phyloP scores from a whole-genome alignment of 371 early-diverging fungal genomes.

The Fennellomyces sp. region DNA sequence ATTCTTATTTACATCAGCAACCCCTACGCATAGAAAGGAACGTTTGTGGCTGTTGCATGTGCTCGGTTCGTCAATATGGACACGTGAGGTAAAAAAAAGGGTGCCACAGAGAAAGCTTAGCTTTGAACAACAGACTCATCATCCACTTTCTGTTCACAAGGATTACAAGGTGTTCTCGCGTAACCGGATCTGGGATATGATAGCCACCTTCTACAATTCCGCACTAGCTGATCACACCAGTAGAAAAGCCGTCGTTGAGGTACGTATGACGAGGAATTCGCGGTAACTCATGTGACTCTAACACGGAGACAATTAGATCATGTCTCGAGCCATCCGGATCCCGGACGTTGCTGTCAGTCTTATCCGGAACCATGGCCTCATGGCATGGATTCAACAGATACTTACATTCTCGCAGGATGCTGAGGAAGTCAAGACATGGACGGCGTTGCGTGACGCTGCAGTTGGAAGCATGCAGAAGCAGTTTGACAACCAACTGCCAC shows the following conservation, averaged over 20 bases:
- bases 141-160: slow-evolving; percentile 14
- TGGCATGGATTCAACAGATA: slow-evolving; percentile 61
- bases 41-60: slow-evolving; percentile 77
- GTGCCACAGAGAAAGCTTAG: background rate
- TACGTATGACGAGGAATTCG: slow-evolving; percentile 11
- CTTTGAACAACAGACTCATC: background rate
- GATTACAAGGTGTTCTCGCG: slow-evolving; percentile 74
- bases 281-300: background rate
- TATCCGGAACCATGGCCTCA: slow-evolving; percentile 59
- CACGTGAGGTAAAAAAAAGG: slow-evolving; percentile 36
- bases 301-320: slow-evolving; percentile 31
- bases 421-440: slow-evolving; percentile 28
- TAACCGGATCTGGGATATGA: slow-evolving; percentile 70
- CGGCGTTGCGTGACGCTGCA: background rate
- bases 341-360: slow-evolving; percentile 54
- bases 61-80: slow-evolving; percentile 52
- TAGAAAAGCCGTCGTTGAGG: slow-evolving; percentile 37
- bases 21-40: slow-evolving; percentile 66
- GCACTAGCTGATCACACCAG: slow-evolving; percentile 62
- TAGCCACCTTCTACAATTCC: slow-evolving; percentile 68
- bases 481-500: background rate
- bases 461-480: background rate
- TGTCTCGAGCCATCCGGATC: slow-evolving; percentile 54
- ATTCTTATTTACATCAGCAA: slow-evolving; percentile 62
- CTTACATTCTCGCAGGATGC: slow-evolving; percentile 30